Conservation (phyloP, 169 alveolate genomes). For the Eimeria acervulina region DNA sequence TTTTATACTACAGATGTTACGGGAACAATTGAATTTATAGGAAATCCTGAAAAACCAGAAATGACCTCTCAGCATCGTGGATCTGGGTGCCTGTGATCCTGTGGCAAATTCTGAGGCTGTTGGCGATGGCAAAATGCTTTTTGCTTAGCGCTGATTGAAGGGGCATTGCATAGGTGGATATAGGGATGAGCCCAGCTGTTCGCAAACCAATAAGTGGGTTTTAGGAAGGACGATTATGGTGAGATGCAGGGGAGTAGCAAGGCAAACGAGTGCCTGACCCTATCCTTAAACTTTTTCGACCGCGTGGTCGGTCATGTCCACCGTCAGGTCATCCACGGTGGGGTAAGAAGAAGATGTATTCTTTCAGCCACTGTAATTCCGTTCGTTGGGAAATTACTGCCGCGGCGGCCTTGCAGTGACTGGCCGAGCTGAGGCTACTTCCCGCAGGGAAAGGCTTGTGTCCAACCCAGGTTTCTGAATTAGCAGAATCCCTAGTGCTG, state of each 20-base stretch:
- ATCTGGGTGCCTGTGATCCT: background rate
- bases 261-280: background rate
- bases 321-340: conserved; percentile 42
- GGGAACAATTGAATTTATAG: no score
- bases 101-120: background rate
- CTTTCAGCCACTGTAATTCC: conserved; percentile 65
- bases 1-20: no score
- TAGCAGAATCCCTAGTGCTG: background rate
- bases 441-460: conserved; percentile 41
- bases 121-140: background rate
- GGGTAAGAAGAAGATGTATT: conserved; percentile 52
- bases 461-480: background rate
- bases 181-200: background rate
- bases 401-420: conserved; percentile 71
- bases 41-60: no score
- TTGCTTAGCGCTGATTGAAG: background rate
- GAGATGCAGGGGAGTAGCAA: background rate
- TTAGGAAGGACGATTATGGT: background rate
- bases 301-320: background rate
- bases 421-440: conserved; percentile 37
- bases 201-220: background rate
- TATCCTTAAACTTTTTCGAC: background rate
- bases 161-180: background rate
- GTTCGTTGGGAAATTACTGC: conserved; percentile 35
- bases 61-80: background rate